A percentile compares a stretch with the other conserved stretches of the same genome.
Conservation (phyloP, 768 basidiomycete genomes). For the Favolaschia claudopus region DNA sequence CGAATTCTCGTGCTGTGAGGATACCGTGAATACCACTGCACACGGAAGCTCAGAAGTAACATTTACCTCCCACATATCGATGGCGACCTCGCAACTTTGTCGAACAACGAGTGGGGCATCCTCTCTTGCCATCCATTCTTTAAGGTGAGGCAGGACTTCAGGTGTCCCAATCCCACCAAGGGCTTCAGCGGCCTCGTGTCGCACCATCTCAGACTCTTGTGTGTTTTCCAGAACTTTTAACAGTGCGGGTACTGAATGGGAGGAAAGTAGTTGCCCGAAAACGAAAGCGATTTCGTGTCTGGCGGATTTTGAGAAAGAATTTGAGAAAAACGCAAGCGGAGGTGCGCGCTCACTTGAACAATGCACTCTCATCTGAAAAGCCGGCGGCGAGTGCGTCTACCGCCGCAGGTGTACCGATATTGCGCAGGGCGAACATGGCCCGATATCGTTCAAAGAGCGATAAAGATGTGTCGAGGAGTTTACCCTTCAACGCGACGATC, state of each 20-base stretch:
- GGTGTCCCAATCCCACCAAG: conserved; percentile 96
- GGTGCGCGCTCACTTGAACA: conserved; percentile 81
- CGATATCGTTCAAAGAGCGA: conserved; percentile 94
- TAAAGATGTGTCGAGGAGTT: conserved; percentile 69
- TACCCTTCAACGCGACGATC: conserved; percentile 63
- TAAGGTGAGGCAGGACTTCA: conserved; percentile 86
- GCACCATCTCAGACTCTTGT: conserved; percentile 92
- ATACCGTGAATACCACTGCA: conserved; percentile 16
- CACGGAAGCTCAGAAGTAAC: neutral
- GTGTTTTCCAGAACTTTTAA: conserved; percentile 76
- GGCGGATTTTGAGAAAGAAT: neutral
- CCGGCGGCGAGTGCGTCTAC: conserved; percentile 92
- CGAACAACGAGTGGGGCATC: conserved; percentile 90
- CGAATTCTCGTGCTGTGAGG: conserved; percentile 70
- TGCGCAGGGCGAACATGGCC: conserved; percentile 97
- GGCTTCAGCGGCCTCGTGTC: conserved; percentile 98
- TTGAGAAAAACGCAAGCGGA: neutral
- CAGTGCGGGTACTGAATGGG: conserved; percentile 87
- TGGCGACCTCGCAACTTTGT: conserved; percentile 95
- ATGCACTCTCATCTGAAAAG: conserved; percentile 85
- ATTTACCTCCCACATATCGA: conserved; percentile 96
- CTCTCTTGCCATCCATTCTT: conserved; percentile 80
- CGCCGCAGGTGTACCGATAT: conserved; percentile 85
- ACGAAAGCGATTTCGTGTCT: conserved; percentile 99
- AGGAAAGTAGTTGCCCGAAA: conserved; percentile 92